Percentiles rank a stretch among this genome's conserved stretches.
These are phyloP conservation scores for Smallanthus sonchifolius DNA, from an alignment of 129 eudicot genomes.

Conservation along the genomic window DNA sequence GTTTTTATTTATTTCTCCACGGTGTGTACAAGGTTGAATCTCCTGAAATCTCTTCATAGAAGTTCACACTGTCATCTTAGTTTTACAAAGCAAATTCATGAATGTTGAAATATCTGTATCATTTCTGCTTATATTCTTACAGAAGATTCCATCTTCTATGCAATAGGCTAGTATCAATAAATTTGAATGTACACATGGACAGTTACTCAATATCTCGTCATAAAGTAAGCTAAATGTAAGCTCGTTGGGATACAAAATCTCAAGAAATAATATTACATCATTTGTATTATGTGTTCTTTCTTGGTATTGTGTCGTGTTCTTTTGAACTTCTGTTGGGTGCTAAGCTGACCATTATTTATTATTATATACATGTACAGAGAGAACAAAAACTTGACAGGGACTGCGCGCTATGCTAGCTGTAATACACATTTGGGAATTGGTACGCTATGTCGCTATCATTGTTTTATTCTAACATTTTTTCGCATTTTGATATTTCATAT, in stretches of 20 bases:
- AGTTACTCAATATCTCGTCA: background rate
- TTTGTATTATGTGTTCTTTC: background rate
- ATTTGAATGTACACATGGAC: background rate
- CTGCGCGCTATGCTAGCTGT: slow-evolving; percentile 99
- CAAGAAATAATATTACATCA: slow-evolving; percentile 1
- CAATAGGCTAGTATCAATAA: background rate
- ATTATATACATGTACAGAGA: slow-evolving; percentile 45
- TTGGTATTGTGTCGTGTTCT: background rate
- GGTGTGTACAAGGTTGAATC: background rate
- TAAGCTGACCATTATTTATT: slow-evolving; percentile 8
- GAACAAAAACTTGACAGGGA: slow-evolving; percentile 94
- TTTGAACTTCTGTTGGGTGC: background rate
- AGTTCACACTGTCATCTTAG: background rate
- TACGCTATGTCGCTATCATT: slow-evolving; percentile 26
- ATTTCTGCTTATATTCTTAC: background rate
- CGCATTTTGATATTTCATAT: slow-evolving; percentile 8
- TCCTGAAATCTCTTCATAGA: background rate
- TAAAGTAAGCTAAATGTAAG: background rate
- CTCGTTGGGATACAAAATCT: background rate
- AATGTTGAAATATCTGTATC: slow-evolving; percentile 8
- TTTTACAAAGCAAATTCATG: slow-evolving; percentile 5
- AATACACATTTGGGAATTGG: slow-evolving; percentile 96
- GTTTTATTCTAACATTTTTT: background rate
- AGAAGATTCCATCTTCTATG: background rate
- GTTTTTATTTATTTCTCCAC: background rate